Conservation (phyloP, 2,329 filamentous ascomycete species). For the Didymella pomorum region DNA sequence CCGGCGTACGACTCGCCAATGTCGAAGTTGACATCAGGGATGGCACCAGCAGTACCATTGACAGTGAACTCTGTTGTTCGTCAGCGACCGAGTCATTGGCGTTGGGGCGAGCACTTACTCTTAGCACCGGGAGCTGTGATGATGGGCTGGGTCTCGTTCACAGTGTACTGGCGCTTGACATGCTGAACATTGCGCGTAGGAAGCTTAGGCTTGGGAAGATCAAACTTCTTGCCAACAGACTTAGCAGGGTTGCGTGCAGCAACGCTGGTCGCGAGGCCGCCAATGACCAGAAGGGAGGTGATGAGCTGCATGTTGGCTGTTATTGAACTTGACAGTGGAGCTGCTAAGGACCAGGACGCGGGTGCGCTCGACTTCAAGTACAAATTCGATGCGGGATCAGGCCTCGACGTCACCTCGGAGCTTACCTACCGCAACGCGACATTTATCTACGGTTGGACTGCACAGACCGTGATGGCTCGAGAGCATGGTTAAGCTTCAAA, state of each 20-base stretch:
- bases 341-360: constrained; percentile 10
- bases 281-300: constrained; percentile 38
- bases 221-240: constrained; percentile 41
- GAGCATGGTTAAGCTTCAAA: constrained; percentile 17
- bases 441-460: constrained; percentile 20
- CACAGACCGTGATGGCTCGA: constrained; percentile 20
- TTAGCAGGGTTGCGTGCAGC: constrained; percentile 40
- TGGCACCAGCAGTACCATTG: constrained; percentile 48
- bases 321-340: constrained; percentile 4
- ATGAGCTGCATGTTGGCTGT: constrained; percentile 42
- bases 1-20: constrained; percentile 55
- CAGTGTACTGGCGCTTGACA: constrained; percentile 32
- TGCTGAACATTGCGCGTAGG: constrained; percentile 29
- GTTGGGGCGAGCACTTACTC: constrained; percentile 14
- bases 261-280: constrained; percentile 38
- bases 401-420: constrained; percentile 19
- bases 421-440: constrained; percentile 12
- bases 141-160: constrained; percentile 45
- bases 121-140: constrained; percentile 23
- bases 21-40: constrained; percentile 60
- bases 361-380: constrained; percentile 14
- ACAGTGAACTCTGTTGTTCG: constrained; percentile 44
- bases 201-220: constrained; percentile 38
- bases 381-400: neutral
- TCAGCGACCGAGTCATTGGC: constrained; percentile 7